Base-by-base conservation (phyloP, 2,329 filamentous ascomycete genomes). In the Fusarium paranaense region DNA sequence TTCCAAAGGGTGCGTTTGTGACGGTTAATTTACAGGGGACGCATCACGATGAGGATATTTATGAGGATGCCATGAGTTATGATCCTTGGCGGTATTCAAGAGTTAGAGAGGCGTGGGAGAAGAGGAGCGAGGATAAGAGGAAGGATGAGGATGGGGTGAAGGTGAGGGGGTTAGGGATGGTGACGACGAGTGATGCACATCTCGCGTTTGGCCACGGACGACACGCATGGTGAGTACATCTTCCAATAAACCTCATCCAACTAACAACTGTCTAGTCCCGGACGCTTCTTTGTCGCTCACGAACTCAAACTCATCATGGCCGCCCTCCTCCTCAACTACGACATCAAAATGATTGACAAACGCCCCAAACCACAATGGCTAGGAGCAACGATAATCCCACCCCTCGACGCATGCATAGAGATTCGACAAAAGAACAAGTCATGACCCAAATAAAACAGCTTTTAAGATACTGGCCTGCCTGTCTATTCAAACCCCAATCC, bases 171-270 rank as follows among this genome's bases (percentile, higher is more conserved):
- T 38, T 86, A 18, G 85, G 87, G 4, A 85, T 91, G 82, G 86
- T 90, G 14, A 87, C 87, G 6, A 90, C 89, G 2, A 87, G 85
- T 38, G 82, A 86, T 40, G 78, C 81, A 9, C 86, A 89, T 72
- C 77, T 90, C 22, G 82, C 86, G 0, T 91, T 91, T 78, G 89
- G 90, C 0, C 87, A 90, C 69, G 90, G 90, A 9, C 82, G 86
- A 70, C 88, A 91, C 76, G 87, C 86, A 3, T 88, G 80, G 80
- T 81, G 45, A 76, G 79, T 70, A 11, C 16, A 50, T 30, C 16
- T n/a, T 4, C 5, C 16, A 30, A 9, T 30, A 6, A 30, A 30
- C 42, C 2, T 9, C 5, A 50, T 50, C 2, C 16, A 50, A 6
- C 16, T 27, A 27, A 30, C 22, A 18, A 4, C n/a, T 5, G 13